Percentiles rank a stretch among this genome's conserved stretches.
These are phyloP conservation scores for Russula griseocarnosa DNA, from an alignment of 768 basidiomycete genomes.

Conservation along the genomic window DNA sequence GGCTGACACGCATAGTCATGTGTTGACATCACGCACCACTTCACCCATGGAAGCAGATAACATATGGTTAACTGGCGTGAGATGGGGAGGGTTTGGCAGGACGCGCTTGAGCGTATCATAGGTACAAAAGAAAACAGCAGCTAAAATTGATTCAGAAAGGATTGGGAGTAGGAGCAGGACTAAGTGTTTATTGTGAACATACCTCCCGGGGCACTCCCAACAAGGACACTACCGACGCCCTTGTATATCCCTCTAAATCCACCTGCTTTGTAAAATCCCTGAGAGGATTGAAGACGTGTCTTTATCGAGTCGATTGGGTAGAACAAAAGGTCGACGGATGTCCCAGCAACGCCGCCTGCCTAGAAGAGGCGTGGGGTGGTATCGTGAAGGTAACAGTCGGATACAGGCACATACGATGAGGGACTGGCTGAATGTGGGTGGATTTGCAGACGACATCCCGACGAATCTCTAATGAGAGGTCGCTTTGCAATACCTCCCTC, in stretches of 20 bases:
- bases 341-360: conserved; percentile 90
- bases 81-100: conserved; percentile 57
- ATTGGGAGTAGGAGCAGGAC: neutral
- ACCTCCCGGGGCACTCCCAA: conserved; percentile 97
- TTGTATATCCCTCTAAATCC: conserved; percentile 90
- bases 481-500: too few relatives aligned
- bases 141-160: conserved; percentile 40
- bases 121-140: conserved; percentile 90
- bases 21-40: conserved; percentile 40
- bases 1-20: neutral
- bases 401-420: conserved; percentile 31
- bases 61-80: conserved; percentile 65
- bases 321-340: conserved; percentile 90
- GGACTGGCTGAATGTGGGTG: conserved; percentile 35
- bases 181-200: conserved; percentile 22
- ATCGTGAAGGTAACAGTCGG: neutral
- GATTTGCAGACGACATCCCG: conserved; percentile 17
- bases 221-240: conserved; percentile 88
- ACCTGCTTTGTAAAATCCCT: conserved; percentile 81
- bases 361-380: conserved; percentile 32
- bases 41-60: conserved; percentile 49
- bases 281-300: conserved; percentile 84
- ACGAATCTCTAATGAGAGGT: neutral
- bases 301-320: conserved; percentile 97
- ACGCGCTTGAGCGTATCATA: conserved; percentile 84